A percentile compares a stretch with the other conserved stretches of the same genome.
Conservation (phyloP, 306 rosid genomes). For the Geum urbanum region DNA sequence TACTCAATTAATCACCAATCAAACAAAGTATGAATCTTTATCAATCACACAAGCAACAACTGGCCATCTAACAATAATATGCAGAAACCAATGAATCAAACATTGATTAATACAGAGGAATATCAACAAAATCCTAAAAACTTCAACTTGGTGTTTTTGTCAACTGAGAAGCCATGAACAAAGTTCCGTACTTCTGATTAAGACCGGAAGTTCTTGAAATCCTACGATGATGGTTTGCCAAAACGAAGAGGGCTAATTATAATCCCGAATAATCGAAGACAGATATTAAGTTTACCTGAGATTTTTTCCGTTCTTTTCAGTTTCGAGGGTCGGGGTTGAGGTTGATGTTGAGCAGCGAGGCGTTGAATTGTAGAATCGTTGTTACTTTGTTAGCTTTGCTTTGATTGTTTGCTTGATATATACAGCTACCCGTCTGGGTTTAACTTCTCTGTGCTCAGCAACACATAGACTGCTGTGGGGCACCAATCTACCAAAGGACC, state of each 20-base stretch:
- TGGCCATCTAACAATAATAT: background rate
- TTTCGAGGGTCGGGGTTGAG: background rate
- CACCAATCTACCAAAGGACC: background rate
- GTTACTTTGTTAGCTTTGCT: background rate
- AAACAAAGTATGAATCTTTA: constrained; percentile 2
- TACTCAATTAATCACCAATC: background rate
- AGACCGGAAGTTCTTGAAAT: background rate
- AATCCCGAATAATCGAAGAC: constrained; percentile 2
- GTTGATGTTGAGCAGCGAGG: background rate
- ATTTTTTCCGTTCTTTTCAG: background rate
- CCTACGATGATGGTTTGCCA: background rate
- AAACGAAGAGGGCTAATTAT: background rate
- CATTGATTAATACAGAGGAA: background rate
- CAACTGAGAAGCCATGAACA: constrained; percentile 9
- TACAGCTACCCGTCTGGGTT: constrained; percentile 7
- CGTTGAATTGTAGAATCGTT: constrained; percentile 1
- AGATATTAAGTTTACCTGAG: background rate
- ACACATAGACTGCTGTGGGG: background rate
- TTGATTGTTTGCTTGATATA: background rate
- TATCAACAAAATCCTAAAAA: background rate
- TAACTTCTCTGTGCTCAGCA: background rate
- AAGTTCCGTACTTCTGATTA: background rate
- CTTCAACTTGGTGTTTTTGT: background rate
- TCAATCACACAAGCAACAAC: constrained; percentile 6
- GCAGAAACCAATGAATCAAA: background rate